Evolutionary conservation across 1,284 basidiomycete species (phyloP), one percentile per base, ranked within the genome.

Genomic region (Termitomyces sp.): DNA sequence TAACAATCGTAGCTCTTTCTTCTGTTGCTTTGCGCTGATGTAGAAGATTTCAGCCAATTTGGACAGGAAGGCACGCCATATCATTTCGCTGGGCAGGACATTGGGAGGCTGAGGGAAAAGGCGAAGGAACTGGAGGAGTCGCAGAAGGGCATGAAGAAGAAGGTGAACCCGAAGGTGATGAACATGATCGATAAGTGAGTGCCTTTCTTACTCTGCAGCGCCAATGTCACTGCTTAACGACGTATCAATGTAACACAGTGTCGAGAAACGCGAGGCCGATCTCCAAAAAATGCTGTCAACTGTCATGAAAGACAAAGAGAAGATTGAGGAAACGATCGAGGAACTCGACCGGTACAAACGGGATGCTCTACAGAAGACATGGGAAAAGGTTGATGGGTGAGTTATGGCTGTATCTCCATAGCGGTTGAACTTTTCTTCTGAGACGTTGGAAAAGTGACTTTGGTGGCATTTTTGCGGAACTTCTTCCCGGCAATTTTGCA

Each of bases 401-500:
- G 86, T 69, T 26, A 6, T 4, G 3, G 11, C 3, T 45, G 7
- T 24, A 14, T 34, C 34, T 2, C 40, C 14, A 3, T 14, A 16
- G 16, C 21, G 16, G 19, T 43, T 34, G 9, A 46, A 34, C 34
- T 26, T 13, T 34, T 31, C 8, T 10, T 9, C n/a, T 37, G 11
- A 43, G 7, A 43, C 9, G 19, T 26, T 18, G 38, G 46, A 33
- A 26, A 64, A 94, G 92, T 47, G 96, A 98, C 69, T 99, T 99
- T 67, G 97, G 97, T 11, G 85, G 83, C 9, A 99, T 99, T 68
- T 99, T 99, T 67, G 93, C 84, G 5, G 97, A 99, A 64, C 78
- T 99, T 1, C 72, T 99, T 0, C 97, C 97, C 0, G 95, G 95
- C 28, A 99, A 99, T 69, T 97, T 95, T 66, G 93, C 93, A 8